Evolutionary conservation across 129 eudicot species (phyloP), one percentile per base, ranked within the genome.

Genomic region (Chrysanthemum makinoi): DNA sequence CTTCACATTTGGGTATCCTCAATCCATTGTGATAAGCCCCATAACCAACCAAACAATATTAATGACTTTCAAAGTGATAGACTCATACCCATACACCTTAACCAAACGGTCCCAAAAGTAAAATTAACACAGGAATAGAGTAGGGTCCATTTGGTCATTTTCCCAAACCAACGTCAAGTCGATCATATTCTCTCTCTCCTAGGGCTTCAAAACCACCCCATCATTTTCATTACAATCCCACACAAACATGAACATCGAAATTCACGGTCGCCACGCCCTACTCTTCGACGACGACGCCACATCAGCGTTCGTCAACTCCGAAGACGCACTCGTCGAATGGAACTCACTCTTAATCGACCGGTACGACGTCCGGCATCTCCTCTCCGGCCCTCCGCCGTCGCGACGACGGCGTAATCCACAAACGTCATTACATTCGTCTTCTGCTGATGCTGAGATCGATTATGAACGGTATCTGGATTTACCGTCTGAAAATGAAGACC

Each of bases 281-380:
- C 82, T 89, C 50, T 94, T 94, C 86, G 99, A 94, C 84, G 99
- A 94, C 74, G 99, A 94, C 66, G 75, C 89, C 33, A 62, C 70
- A 62, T 87, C 94, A 49, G 83, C 86, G 14, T 94, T 94, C 74
- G 91, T 90, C 10, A 94, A 89, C 92, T 94, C 99, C 39, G 68
- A 77, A 51, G 91, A 90, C 69, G 97, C 97, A 8, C 91, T 94
- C 5, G 91, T 94, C 15, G 96, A 90, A 18, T 94, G 99, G 99
- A 83, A 94, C 80, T 90, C 96, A 64, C 88, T 94, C 19, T 81
- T 77, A 69, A 90, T 94, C 80, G 99, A 94, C 66, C 97, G 99
- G 1, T 94, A 83, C 89, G 99, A 94, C 79, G 97, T 94, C 72
- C 99, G 99, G 39, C 95, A 94, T 85, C 97, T 94, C 79, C 96